Percentiles rank a stretch among this genome's conserved stretches.
Conservation (phyloP, 345 rosid genomes). For the Dimocarpus longan region DNA sequence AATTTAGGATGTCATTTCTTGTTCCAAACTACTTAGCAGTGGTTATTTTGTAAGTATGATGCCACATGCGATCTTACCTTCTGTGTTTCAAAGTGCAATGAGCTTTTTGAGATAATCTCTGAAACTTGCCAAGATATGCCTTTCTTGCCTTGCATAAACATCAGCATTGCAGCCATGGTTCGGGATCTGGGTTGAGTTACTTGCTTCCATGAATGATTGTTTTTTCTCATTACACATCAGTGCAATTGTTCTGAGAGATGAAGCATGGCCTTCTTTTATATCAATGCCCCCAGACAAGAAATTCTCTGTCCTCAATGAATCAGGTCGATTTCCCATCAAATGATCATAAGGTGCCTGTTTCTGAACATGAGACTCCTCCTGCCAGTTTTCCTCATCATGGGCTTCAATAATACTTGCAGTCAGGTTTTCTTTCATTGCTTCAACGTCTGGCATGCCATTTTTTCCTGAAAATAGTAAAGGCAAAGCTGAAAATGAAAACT, state of each 20-base stretch:
- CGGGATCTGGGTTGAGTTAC: conserved; percentile 17
- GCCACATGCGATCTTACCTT: conserved; percentile 29
- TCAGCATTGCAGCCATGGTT: conserved; percentile 21
- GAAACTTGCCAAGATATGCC: conserved; percentile 42
- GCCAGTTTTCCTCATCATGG: conserved; percentile 3
- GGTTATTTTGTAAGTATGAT: not conserved
- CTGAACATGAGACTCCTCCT: conserved; percentile 15
- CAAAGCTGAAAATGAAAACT: not conserved
- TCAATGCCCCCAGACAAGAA: conserved; percentile 12
- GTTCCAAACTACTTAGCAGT: not conserved
- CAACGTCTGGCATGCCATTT: conserved; percentile 21
- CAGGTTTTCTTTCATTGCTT: conserved; percentile 20
- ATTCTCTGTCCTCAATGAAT: not conserved
- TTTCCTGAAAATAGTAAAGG: conserved; percentile 12
- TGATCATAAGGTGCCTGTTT: conserved; percentile 15
- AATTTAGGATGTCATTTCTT: conserved; percentile 2
- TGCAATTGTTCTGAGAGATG: conserved; percentile 29
- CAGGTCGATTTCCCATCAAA: conserved; percentile 8
- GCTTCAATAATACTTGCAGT: conserved; percentile 9
- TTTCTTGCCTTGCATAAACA: conserved; percentile 39
- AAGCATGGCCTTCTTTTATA: conserved; percentile 23
- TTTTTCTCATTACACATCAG: conserved; percentile 39
- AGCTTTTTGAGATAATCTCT: conserved; percentile 39
- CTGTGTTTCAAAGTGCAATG: conserved; percentile 25
- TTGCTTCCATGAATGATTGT: conserved; percentile 25